Evolutionary conservation across 208 protist species (phyloP).

Genomic region (Herpetomonas muscarum): DNA sequence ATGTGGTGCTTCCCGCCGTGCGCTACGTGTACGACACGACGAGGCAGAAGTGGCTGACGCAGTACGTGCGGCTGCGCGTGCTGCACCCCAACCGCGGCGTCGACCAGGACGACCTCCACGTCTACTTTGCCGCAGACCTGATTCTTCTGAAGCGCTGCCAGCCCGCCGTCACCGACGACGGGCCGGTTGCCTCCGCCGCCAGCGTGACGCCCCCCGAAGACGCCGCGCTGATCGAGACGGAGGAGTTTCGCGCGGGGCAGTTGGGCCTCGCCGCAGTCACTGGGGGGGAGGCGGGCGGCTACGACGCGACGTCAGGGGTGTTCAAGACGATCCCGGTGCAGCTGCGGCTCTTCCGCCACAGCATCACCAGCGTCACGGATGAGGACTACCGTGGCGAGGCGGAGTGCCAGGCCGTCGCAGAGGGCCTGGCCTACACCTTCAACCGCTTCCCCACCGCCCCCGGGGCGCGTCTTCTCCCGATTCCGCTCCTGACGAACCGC

Average conservation of each 20-base stretch:
- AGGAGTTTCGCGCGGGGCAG: no score
- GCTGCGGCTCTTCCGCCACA: conserved; percentile 55
- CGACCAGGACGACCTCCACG: conserved; percentile 46
- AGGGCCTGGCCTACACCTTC: conserved; percentile 60
- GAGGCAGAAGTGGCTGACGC: conserved; percentile 23
- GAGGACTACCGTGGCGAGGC: conserved; percentile 65
- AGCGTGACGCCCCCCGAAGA: no score
- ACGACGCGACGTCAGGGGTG: no score
- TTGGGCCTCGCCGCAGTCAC: no score
- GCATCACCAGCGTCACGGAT: conserved; percentile 35
- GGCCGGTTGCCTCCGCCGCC: neutral
- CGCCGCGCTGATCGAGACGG: no score
- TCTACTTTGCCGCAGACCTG: conserved; percentile 41
- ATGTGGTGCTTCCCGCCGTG: conserved; percentile 16
- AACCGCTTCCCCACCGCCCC: conserved; percentile 14
- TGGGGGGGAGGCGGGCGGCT: no score
- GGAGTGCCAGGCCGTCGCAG: conserved; percentile 47
- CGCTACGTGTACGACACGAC: conserved; percentile 28
- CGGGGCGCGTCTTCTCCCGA: conserved; percentile 1
- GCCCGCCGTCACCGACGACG: conserved; percentile 3
- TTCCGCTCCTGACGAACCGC: conserved; percentile 37
- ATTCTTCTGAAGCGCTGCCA: conserved; percentile 14
- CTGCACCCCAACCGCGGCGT: conserved; percentile 40
- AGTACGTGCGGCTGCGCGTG: conserved; percentile 32
- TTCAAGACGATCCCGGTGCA: no score